A percentile compares a stretch with the other conserved stretches of the same genome.
Evolutionary conservation across 345 rosid species (phyloP).

Genomic region (Rubroshorea leprosula): DNA sequence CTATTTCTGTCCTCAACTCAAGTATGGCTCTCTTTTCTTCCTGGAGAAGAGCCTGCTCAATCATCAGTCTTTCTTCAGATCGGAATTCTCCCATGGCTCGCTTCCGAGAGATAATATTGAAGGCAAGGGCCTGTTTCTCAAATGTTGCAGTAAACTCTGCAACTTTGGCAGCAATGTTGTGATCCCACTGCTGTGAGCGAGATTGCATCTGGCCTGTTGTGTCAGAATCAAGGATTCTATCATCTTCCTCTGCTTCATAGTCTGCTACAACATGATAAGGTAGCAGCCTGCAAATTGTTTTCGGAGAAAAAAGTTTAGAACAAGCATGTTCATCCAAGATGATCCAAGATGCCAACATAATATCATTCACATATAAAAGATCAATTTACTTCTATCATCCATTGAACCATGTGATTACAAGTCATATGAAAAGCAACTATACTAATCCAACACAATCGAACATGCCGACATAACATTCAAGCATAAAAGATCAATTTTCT

Average conservation of each 20-base stretch:
- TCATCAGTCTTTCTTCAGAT: conserved; percentile 75
- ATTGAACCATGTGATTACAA: too few relatives aligned
- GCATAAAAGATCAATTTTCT: not conserved
- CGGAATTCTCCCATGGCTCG: conserved; percentile 58
- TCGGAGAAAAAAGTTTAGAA: not conserved
- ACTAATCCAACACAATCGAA: not conserved
- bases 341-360: not conserved
- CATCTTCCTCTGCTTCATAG: conserved; percentile 97
- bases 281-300: conserved; percentile 55
- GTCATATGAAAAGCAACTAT: too few relatives aligned
- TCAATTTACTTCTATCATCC: not conserved
- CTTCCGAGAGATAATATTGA: conserved; percentile 68
- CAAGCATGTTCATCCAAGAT: not conserved
- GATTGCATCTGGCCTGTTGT: conserved; percentile 69
- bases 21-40: conserved; percentile 58
- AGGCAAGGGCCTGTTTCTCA: conserved; percentile 79
- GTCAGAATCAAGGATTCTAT: conserved; percentile 78
- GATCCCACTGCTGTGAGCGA: conserved; percentile 87
- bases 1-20: conserved; percentile 57
- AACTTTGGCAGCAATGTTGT: conserved; percentile 79
- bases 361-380: not conserved
- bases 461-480: not conserved
- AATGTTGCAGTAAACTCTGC: conserved; percentile 77
- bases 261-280: conserved; percentile 93
- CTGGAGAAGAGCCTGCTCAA: conserved; percentile 67